phyloP scores from a whole-genome alignment of 495 filamentous ascomycete genomes.

The Glutinoglossum americanum region DNA sequence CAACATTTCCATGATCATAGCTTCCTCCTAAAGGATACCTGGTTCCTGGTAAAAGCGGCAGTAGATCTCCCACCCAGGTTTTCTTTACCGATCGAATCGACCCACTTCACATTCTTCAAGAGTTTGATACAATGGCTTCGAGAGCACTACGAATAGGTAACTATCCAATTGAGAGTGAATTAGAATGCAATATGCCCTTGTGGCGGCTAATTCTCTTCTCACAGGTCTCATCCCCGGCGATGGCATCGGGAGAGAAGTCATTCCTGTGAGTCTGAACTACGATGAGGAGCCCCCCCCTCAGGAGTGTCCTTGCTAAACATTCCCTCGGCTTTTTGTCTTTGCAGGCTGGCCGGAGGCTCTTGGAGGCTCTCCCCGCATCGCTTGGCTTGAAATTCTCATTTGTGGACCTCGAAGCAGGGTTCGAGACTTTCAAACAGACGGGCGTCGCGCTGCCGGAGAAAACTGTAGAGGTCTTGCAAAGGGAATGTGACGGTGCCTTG shows the following conservation, averaged over 20 bases:
- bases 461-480: slow-evolving; percentile 65
- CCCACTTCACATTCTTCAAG: no score
- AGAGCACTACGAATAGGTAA: slow-evolving; percentile 36
- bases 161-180: slow-evolving; percentile 2
- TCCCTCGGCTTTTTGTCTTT: not conserved
- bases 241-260: slow-evolving; percentile 95
- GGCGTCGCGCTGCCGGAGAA: slow-evolving; percentile 73
- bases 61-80: no score
- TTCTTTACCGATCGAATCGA: no score
- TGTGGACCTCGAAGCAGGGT: slow-evolving; percentile 76
- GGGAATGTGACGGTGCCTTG: slow-evolving; percentile 85
- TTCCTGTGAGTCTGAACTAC: slow-evolving; percentile 34
- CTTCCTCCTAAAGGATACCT: no score
- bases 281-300: not conserved
- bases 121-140: slow-evolving; percentile 17
- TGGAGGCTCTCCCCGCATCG: slow-evolving; percentile 71
- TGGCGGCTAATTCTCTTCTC: slow-evolving; percentile 12
- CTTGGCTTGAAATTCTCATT: slow-evolving; percentile 84
- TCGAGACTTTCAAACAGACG: slow-evolving; percentile 73
- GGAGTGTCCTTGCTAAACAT: not conserved
- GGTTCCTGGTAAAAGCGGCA: no score
- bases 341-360: slow-evolving; percentile 62
- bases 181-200: not conserved
- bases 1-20: no score
- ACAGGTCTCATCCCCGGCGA: slow-evolving; percentile 90